Conservation (phyloP, 169 alveolate genomes). For the Eimeria praecox region DNA sequence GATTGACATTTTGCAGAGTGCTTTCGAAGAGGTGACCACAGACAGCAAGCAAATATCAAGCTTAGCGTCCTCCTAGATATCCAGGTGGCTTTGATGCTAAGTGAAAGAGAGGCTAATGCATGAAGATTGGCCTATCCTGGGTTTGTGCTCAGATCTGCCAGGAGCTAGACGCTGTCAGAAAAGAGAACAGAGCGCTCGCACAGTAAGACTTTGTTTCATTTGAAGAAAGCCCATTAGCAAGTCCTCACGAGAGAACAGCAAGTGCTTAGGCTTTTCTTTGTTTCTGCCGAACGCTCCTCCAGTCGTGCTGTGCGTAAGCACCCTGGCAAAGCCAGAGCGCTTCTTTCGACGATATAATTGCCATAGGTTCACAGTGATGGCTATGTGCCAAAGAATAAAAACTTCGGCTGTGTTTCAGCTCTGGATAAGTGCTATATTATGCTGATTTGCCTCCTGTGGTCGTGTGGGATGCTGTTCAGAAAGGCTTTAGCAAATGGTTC, state of each 20-base stretch:
- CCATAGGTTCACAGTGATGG: not conserved
- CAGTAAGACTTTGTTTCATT: not conserved
- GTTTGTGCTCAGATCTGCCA: conserved; percentile 45
- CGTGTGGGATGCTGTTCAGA: not conserved
- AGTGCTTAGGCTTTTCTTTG: not conserved
- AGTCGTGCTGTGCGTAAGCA: not conserved
- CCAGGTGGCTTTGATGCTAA: not conserved
- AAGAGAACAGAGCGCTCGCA: conserved; percentile 32
- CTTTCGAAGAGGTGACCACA: conserved; percentile 41
- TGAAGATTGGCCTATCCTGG: not conserved
- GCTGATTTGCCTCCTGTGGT: not conserved
- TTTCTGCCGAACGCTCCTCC: not conserved
- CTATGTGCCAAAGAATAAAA: not conserved
- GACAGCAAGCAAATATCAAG: not conserved
- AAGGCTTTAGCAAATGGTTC: not conserved
- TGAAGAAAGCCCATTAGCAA: not conserved
- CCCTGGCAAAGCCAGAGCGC: not conserved
- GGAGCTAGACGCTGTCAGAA: conserved; percentile 68
- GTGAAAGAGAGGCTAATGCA: too few relatives aligned
- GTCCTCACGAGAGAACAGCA: not conserved
- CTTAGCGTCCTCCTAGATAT: not conserved
- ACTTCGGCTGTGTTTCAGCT: not conserved
- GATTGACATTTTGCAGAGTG: conserved; percentile 39
- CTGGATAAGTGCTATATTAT: not conserved
- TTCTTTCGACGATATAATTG: not conserved